A percentile compares a stretch with the other conserved stretches of the same genome.
Evolutionary conservation across 331 rosid genomes (phyloP).

Genomic region (Malus hybrid): DNA sequence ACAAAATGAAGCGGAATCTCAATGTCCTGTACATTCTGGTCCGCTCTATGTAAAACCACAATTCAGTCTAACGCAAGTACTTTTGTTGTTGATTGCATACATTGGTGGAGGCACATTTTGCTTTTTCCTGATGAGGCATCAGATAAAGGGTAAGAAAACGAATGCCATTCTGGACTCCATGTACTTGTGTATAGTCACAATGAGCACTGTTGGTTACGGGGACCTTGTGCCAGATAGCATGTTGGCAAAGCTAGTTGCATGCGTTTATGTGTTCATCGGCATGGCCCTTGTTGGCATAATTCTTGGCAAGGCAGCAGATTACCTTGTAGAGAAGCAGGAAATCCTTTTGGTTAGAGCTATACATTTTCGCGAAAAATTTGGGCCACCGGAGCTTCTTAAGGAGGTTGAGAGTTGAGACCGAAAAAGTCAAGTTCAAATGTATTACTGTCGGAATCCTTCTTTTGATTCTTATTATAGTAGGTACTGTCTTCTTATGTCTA

Average conservation of each 20-base stretch:
- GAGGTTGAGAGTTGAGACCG: constrained; percentile 35
- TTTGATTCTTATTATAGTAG: constrained; percentile 36
- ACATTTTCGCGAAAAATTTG: constrained; percentile 15
- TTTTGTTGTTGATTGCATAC: constrained; percentile 32
- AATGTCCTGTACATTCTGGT: constrained; percentile 3
- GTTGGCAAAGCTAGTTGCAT: constrained; percentile 64
- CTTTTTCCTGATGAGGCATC: constrained; percentile 54
- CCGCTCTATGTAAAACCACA: constrained; percentile 16
- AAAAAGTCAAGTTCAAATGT: constrained; percentile 55
- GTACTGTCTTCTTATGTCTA: constrained; percentile 42
- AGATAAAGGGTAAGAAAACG: constrained; percentile 53
- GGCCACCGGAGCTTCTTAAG: constrained; percentile 28
- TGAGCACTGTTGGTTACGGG: constrained; percentile 90
- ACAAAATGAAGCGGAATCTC: constrained; percentile 14
- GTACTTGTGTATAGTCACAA: constrained; percentile 80
- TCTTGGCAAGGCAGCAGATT: constrained; percentile 77
- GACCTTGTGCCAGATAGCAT: constrained; percentile 70
- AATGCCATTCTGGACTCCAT: constrained; percentile 58
- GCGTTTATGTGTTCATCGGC: constrained; percentile 65
- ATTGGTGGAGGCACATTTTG: constrained; percentile 62
- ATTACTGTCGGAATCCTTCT: constrained; percentile 28
- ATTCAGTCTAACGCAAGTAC: constrained; percentile 36
- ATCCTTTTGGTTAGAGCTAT: constrained; percentile 45
- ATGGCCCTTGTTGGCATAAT: constrained; percentile 64
- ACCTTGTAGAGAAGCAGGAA: constrained; percentile 76